These are phyloP conservation scores for Venturia asperata DNA, from an alignment of 2,329 filamentous ascomycete genomes.

Conservation along the genomic window DNA sequence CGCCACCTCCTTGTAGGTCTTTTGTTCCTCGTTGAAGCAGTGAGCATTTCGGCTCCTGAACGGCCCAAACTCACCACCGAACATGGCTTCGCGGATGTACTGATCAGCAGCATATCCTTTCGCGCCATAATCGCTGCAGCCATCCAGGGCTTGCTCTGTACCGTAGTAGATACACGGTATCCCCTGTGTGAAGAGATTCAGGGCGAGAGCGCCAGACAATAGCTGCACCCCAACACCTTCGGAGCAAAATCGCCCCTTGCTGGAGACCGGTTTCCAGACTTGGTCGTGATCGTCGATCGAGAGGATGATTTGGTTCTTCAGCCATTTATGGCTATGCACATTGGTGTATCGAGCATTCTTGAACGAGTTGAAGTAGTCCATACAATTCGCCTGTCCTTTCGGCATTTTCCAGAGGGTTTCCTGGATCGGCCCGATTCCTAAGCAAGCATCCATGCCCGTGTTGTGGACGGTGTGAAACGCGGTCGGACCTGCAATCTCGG, in stretches of 20 bases:
- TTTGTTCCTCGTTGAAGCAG: conserved; percentile 23
- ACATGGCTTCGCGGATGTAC: conserved; percentile 27
- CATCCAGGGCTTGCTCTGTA: conserved; percentile 26
- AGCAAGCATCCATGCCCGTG: conserved; percentile 24
- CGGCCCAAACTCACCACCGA: conserved; percentile 24
- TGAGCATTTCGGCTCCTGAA: conserved; percentile 24
- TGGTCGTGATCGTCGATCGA: conserved; percentile 24
- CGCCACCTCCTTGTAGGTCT: neutral
- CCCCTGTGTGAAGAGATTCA: conserved; percentile 24
- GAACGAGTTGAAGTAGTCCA: conserved; percentile 25
- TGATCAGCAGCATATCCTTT: conserved; percentile 19
- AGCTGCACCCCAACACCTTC: conserved; percentile 20
- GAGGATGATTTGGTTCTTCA: conserved; percentile 24
- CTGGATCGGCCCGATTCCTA: conserved; percentile 25
- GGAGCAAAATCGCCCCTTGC: conserved; percentile 25
- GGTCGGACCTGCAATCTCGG: conserved; percentile 23
- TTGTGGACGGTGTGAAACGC: conserved; percentile 23
- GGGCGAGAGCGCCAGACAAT: conserved; percentile 21
- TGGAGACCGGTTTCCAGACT: conserved; percentile 17
- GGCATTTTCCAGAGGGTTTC: conserved; percentile 23
- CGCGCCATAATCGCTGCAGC: conserved; percentile 17
- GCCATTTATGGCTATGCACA: conserved; percentile 23
- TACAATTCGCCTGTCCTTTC: conserved; percentile 20
- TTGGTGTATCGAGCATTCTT: conserved; percentile 22
- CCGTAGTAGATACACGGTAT: conserved; percentile 28